These are phyloP conservation scores for Naumovozyma castellii DNA, from an alignment of 805 yeast species.

Conservation along the genomic window DNA sequence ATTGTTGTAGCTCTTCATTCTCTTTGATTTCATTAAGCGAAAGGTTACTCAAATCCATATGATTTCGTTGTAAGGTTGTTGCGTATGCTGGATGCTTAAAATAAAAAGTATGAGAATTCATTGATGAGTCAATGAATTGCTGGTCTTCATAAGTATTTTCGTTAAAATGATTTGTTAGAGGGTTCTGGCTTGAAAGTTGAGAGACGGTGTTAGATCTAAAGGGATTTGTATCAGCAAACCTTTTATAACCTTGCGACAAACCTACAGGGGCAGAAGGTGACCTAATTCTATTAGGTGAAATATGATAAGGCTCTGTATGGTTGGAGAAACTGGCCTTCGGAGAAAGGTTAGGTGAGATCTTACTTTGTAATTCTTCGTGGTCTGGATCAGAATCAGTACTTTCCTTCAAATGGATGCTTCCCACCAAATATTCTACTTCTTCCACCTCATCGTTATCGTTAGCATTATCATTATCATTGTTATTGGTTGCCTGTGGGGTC, in stretches of 20 bases:
- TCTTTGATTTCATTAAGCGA: conserved; percentile 31
- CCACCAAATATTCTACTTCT: background rate
- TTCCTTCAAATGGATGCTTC: background rate
- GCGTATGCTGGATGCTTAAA: no score
- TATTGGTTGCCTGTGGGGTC: background rate
- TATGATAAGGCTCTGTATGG: background rate
- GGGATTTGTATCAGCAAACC: conserved; percentile 8
- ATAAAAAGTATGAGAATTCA: no score
- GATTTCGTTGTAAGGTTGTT: conserved; percentile 1
- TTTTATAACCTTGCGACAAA: no score
- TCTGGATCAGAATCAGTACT: no score
- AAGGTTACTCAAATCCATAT: conserved; percentile 14
- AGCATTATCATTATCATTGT: background rate
- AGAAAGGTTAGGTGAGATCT: background rate
- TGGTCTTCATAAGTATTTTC: background rate
- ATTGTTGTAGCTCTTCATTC: conserved; percentile 19
- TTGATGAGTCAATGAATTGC: background rate
- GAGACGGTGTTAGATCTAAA: conserved; percentile 3
- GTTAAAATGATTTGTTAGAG: background rate
- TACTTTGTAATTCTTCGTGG: background rate
- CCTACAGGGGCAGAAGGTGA: background rate
- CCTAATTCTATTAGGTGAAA: background rate
- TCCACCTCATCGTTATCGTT: background rate
- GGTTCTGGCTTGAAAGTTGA: background rate
- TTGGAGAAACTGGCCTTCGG: background rate